Evolutionary conservation across 2,329 filamentous ascomycete species (phyloP).

Genomic region (Neurospora sp.): DNA sequence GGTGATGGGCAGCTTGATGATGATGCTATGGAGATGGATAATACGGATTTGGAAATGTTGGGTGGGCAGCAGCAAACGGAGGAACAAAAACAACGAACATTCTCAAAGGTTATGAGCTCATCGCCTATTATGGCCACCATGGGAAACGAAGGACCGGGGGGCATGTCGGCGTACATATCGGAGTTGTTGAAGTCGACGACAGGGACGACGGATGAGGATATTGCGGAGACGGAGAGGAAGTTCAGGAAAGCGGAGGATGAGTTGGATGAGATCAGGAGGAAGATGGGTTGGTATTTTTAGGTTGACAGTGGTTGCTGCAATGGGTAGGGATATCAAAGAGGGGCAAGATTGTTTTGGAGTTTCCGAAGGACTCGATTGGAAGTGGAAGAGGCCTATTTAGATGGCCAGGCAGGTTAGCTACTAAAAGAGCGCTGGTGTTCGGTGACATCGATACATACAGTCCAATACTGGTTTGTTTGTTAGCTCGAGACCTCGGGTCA

Average conservation of each 20-base stretch:
- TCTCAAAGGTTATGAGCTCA: neutral
- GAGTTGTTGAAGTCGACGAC: neutral
- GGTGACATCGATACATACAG: neutral
- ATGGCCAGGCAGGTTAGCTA: neutral
- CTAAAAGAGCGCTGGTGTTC: neutral
- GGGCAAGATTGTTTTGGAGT: neutral
- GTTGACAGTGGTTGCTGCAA: neutral
- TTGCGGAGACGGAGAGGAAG: slow-evolving; percentile 32
- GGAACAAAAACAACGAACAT: neutral
- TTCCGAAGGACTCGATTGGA: neutral
- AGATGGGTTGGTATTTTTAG: slow-evolving; percentile 24
- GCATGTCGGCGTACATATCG: neutral
- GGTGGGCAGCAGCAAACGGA: neutral
- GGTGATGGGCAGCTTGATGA: neutral
- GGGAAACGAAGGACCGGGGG: neutral
- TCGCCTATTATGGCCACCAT: neutral
- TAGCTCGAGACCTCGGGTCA: too few relatives aligned
- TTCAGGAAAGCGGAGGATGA: slow-evolving; percentile 30
- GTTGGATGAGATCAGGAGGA: slow-evolving; percentile 38
- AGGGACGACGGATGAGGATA: slow-evolving; percentile 36
- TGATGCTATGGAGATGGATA: neutral
- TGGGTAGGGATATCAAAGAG: neutral
- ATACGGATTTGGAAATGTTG: neutral
- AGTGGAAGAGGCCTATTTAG: neutral
- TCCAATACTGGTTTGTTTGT: too few relatives aligned